Conservation (phyloP, 805 yeast genomes). For the Cyberlindnera galapagoensis region DNA sequence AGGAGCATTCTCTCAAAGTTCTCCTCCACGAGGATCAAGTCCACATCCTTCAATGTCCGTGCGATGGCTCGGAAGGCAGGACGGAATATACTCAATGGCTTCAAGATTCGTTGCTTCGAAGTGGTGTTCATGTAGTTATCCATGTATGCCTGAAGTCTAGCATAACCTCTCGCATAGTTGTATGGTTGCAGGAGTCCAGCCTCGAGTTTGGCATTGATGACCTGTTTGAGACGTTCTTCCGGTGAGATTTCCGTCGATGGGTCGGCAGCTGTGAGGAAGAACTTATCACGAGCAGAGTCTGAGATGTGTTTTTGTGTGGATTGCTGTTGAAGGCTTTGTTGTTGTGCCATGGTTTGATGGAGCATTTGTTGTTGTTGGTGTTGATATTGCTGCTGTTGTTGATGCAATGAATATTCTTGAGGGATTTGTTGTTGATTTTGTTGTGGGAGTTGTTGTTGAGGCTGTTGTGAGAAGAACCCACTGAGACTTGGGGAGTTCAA, state of each 20-base stretch:
- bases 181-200: constrained; percentile 92
- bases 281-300: constrained; percentile 85
- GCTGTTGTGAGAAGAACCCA: constrained; percentile 9
- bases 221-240: constrained; percentile 87
- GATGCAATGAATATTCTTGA: too few species aligned
- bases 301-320: constrained; percentile 22
- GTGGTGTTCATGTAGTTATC: constrained; percentile 83
- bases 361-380: constrained; percentile 8
- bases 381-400: constrained; percentile 7
- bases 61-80: constrained; percentile 95
- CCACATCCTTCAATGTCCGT: constrained; percentile 81
- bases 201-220: constrained; percentile 87
- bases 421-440: constrained; percentile 6
- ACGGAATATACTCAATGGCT: constrained; percentile 77
- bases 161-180: constrained; percentile 90
- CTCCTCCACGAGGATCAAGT: constrained; percentile 87
- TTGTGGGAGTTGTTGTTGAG: constrained; percentile 8
- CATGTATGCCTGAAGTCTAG: constrained; percentile 84
- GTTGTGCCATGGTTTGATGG: constrained; percentile 8
- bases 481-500: constrained; percentile 18
- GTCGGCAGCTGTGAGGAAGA: constrained; percentile 93
- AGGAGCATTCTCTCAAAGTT: constrained; percentile 88
- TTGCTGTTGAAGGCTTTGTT: constrained; percentile 8
- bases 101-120: constrained; percentile 77
- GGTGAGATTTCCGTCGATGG: constrained; percentile 93